A percentile compares a stretch with the other conserved stretches of the same genome.
phyloP scores from a whole-genome alignment of 2,329 filamentous ascomycete genomes.

The Mycocentrospora acerina region DNA sequence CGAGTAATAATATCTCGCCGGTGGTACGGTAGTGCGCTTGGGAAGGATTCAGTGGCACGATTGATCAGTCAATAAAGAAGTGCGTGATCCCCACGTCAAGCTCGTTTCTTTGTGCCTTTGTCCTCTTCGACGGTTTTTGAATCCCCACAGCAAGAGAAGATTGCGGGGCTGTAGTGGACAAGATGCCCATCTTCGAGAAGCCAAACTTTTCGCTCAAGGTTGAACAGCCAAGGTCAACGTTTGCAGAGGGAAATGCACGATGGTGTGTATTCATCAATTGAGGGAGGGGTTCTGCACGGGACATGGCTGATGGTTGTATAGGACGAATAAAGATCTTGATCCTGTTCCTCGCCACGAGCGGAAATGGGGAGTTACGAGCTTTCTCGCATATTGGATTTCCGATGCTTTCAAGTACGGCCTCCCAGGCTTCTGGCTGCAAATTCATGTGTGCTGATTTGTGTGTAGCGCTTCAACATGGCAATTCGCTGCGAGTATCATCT shows the following conservation, averaged over 20 bases:
- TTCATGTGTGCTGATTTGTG: neutral
- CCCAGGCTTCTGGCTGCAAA: neutral
- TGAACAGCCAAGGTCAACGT: constrained; percentile 49
- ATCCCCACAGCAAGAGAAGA: no score
- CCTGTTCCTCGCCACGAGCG: constrained; percentile 47
- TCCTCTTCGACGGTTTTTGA: no score
- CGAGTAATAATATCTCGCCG: no score
- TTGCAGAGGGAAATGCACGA: constrained; percentile 44
- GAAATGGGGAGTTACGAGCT: constrained; percentile 50
- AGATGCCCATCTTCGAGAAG: constrained; percentile 37
- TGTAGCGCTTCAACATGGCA: constrained; percentile 55
- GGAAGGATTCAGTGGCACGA: no score
- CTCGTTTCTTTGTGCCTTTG: neutral
- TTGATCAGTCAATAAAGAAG: constrained; percentile 3
- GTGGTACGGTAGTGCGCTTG: no score
- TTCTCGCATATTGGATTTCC: constrained; percentile 56
- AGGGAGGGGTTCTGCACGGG: neutral
- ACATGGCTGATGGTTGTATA: constrained; percentile 8
- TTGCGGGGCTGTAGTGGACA: neutral
- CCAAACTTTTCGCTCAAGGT: constrained; percentile 46
- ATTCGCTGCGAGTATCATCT: constrained; percentile 44
- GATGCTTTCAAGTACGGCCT: constrained; percentile 51
- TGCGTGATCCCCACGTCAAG: neutral
- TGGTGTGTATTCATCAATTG: constrained; percentile 23
- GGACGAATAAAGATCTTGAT: constrained; percentile 54